Conservation (phyloP, 306 rosid genomes). For the Pyrus betulifolia region DNA sequence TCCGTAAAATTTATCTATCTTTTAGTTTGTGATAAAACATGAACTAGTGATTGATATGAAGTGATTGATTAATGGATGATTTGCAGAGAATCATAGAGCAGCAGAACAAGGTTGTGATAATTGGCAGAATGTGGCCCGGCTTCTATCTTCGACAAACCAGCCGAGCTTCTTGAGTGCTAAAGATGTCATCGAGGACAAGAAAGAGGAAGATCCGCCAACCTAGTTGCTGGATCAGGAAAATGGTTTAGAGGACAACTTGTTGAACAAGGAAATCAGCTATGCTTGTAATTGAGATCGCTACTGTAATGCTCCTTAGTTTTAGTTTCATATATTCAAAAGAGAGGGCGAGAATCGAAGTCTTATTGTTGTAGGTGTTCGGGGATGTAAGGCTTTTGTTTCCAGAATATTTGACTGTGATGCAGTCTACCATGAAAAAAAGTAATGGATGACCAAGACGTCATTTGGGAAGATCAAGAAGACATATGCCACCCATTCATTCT, state of each 20-base stretch:
- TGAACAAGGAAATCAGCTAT: slow-evolving; percentile 14
- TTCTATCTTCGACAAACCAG: slow-evolving; percentile 86
- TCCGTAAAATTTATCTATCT: not conserved
- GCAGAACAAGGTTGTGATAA: slow-evolving; percentile 71
- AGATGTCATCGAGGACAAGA: slow-evolving; percentile 34
- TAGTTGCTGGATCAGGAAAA: slow-evolving; percentile 10
- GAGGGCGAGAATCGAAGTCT: not conserved
- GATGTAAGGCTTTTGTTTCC: no score
- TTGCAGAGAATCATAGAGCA: slow-evolving; percentile 71
- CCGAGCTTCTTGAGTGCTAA: slow-evolving; percentile 63
- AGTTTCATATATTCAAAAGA: not conserved
- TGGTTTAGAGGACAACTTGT: slow-evolving; percentile 12
- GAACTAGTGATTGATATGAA: not conserved
- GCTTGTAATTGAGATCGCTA: slow-evolving; percentile 2
- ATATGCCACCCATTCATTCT: no score
- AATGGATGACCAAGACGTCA: no score
- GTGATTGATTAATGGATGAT: not conserved
- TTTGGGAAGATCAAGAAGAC: no score
- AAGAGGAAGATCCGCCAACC: slow-evolving; percentile 23
- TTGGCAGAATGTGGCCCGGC: slow-evolving; percentile 98
- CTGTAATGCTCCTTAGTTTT: slow-evolving; percentile 9
- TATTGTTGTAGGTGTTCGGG: not conserved
- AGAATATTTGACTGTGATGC: no score
- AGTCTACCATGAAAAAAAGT: no score
- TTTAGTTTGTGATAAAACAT: not conserved